Conservation (phyloP, 2,329 filamentous ascomycete species). For the Colletotrichum magnum region DNA sequence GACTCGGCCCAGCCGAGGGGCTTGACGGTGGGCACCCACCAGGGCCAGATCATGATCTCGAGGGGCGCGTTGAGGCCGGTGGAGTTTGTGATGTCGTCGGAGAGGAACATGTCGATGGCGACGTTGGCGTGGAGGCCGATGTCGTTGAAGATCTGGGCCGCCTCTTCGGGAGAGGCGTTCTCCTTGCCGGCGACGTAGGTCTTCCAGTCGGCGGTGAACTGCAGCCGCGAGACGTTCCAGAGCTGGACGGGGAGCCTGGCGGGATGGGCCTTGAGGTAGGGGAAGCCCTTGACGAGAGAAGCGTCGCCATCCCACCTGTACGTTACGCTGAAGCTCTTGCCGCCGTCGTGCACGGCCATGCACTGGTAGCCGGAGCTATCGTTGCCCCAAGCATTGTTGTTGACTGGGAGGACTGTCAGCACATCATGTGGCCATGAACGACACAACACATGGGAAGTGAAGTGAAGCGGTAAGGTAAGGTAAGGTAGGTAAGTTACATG, state of each 20-base stretch:
- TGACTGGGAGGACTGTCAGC: constrained; percentile 22
- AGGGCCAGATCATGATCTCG: constrained; percentile 40
- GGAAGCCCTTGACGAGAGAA: constrained; percentile 37
- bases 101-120: constrained; percentile 39
- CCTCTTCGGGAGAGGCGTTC: constrained; percentile 22
- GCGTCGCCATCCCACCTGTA: constrained; percentile 38
- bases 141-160: constrained; percentile 27
- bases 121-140: constrained; percentile 38
- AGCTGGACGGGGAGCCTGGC: constrained; percentile 30
- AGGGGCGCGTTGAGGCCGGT: constrained; percentile 36
- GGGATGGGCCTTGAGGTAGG: constrained; percentile 36
- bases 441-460: too few relatives aligned
- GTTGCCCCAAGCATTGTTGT: constrained; percentile 40
- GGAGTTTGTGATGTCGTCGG: constrained; percentile 34
- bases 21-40: constrained; percentile 39
- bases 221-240: constrained; percentile 37
- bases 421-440: not conserved
- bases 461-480: not conserved
- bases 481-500: constrained; percentile 9
- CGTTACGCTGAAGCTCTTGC: constrained; percentile 31
- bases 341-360: constrained; percentile 32
- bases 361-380: constrained; percentile 39
- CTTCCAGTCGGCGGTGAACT: constrained; percentile 35
- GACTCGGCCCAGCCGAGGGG: constrained; percentile 37
- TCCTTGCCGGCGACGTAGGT: constrained; percentile 36